These are phyloP conservation scores for Monosporascus sp. DNA, from an alignment of 2,329 filamentous ascomycete genomes.

Conservation along the genomic window DNA sequence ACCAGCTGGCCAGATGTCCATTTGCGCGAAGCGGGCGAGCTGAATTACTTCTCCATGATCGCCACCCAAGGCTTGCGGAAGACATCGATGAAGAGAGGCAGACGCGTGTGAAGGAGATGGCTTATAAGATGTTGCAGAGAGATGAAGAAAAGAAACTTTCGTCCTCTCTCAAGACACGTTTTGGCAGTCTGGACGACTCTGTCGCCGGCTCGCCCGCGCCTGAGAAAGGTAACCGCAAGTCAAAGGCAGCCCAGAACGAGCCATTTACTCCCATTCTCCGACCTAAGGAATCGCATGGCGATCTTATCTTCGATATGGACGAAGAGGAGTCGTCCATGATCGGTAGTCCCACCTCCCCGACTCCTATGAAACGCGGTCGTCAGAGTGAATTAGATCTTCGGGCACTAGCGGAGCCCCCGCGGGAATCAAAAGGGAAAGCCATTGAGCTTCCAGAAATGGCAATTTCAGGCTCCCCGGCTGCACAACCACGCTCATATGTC, in stretches of 20 bases:
- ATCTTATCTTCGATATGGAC: conserved; percentile 94
- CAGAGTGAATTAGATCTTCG: conserved; percentile 25
- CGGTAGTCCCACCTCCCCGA: conserved; percentile 26
- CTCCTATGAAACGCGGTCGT: conserved; percentile 13
- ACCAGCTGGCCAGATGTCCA: conserved; percentile 73
- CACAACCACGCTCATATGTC: conserved; percentile 2
- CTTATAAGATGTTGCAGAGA: conserved; percentile 56
- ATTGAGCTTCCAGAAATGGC: conserved; percentile 12
- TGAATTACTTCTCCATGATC: conserved; percentile 60
- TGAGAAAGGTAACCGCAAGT: conserved; percentile 42
- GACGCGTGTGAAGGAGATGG: conserved; percentile 70
- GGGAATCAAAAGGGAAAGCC: conserved; percentile 32
- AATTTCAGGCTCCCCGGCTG: conserved; percentile 8
- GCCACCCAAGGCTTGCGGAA: conserved; percentile 55
- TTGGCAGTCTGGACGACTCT: conserved; percentile 62
- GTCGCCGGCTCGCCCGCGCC: conserved; percentile 33
- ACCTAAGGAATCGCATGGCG: conserved; percentile 61
- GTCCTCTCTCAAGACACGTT: conserved; percentile 54
- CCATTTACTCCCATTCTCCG: conserved; percentile 62
- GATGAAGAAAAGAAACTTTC: conserved; percentile 61
- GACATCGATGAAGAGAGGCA: conserved; percentile 66
- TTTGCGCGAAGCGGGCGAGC: conserved; percentile 71
- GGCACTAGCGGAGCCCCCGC: conserved; percentile 32
- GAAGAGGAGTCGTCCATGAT: conserved; percentile 52
- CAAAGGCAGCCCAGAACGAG: conserved; percentile 45